Evolutionary conservation across 192 early-diverging fungal genomes (phyloP).

Genomic region (Funneliformis geosporum): DNA sequence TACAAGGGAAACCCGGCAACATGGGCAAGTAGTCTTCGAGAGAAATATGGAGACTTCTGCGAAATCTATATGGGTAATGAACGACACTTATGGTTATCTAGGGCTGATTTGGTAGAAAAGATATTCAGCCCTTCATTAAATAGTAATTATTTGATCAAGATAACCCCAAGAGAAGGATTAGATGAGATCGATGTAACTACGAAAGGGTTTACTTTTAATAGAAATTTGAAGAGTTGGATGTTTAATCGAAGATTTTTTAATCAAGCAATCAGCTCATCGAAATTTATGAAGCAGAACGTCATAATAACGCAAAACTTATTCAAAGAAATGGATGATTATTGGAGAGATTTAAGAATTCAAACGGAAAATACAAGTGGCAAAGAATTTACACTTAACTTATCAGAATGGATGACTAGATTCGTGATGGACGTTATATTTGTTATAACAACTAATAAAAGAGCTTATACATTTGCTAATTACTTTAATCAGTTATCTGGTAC

Average conservation of each 20-base stretch:
- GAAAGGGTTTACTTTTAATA: conserved; percentile 18
- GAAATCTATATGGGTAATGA: conserved; percentile 30
- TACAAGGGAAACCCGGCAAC: background rate
- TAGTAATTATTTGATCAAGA: conserved; percentile 16
- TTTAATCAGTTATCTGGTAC: background rate
- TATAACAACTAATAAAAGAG: background rate
- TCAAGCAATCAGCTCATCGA: conserved; percentile 1
- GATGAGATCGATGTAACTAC: conserved; percentile 14
- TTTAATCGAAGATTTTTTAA: conserved; percentile 28
- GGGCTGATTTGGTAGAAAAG: conserved; percentile 14
- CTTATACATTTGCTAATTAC: conserved; percentile 12
- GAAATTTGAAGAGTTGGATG: conserved; percentile 8
- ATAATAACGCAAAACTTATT: background rate
- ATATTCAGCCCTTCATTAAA: conserved; percentile 25
- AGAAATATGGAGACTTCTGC: conserved; percentile 30
- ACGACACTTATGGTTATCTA: conserved; percentile 14
- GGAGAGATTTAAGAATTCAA: background rate
- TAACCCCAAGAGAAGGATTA: conserved; percentile 14
- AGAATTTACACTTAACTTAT: conserved; percentile 2
- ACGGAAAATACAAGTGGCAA: background rate
- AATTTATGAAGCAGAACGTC: conserved; percentile 5
- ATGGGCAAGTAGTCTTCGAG: background rate
- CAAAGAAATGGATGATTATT: conserved; percentile 25
- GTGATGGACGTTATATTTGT: background rate
- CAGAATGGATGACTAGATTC: conserved; percentile 16